Percentiles rank a stretch among this genome's conserved stretches.
Evolutionary conservation across 441 rosid species (phyloP).

Genomic region (Daphne laureola): DNA sequence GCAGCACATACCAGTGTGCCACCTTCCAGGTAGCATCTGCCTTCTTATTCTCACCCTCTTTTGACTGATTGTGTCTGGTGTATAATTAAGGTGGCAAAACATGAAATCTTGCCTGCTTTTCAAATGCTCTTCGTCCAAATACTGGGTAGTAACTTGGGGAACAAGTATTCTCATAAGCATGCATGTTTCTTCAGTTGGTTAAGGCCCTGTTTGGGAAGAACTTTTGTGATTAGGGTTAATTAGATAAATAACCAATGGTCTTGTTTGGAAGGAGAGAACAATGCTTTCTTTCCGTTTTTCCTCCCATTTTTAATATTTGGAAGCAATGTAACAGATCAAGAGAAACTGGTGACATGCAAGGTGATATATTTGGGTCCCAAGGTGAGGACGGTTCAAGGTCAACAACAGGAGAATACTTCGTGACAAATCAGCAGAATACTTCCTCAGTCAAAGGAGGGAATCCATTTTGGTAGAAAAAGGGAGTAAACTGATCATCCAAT

Average conservation of each 20-base stretch:
- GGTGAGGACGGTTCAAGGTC: constrained; percentile 24
- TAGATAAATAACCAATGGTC: neutral
- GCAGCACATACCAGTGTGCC: constrained; percentile 29
- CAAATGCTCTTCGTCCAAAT: neutral
- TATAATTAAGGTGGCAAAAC: too few species aligned
- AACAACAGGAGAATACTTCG: constrained; percentile 24
- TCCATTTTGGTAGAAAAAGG: constrained; percentile 39
- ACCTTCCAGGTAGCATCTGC: constrained; percentile 36
- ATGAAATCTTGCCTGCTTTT: neutral
- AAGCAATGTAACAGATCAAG: constrained; percentile 25
- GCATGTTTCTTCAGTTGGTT: neutral
- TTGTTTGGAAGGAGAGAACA: neutral
- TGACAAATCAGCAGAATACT: constrained; percentile 24
- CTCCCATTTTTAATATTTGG: constrained; percentile 4
- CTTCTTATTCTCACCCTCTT: constrained; percentile 6
- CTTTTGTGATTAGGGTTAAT: neutral
- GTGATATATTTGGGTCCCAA: constrained; percentile 18
- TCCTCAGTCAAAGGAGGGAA: constrained; percentile 39
- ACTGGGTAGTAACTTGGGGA: neutral
- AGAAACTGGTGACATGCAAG: constrained; percentile 22
- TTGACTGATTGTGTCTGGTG: too few species aligned
- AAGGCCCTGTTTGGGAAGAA: too few species aligned
- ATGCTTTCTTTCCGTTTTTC: neutral
- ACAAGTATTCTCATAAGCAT: neutral
- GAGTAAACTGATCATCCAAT: neutral